These are phyloP conservation scores for Citrullus amarus DNA, from an alignment of 306 rosid species.

Conservation along the genomic window DNA sequence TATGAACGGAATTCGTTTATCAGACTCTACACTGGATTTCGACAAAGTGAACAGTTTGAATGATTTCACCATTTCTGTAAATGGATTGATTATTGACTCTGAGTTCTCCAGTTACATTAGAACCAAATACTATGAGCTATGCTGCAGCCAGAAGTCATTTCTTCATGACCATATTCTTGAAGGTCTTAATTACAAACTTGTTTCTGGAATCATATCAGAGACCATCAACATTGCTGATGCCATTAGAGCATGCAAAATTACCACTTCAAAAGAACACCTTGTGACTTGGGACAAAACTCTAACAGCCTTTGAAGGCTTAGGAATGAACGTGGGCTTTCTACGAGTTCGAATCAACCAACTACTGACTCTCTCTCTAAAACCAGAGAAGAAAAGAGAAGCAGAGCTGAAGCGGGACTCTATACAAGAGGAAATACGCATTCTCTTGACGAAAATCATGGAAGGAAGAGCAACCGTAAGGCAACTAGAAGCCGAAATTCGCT, in stretches of 20 bases:
- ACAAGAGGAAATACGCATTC: slow-evolving; percentile 12
- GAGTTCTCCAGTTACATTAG: slow-evolving; percentile 20
- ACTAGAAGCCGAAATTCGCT: slow-evolving; percentile 21
- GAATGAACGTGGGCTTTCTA: slow-evolving; percentile 45
- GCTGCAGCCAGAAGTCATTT: slow-evolving; percentile 36
- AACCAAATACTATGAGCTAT: slow-evolving; percentile 42
- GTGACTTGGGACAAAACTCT: slow-evolving; percentile 34
- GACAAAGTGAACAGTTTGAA: slow-evolving; percentile 27
- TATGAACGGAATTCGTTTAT: slow-evolving; percentile 17
- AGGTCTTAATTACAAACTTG: slow-evolving; percentile 36
- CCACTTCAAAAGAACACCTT: slow-evolving; percentile 19
- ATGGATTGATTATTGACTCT: slow-evolving; percentile 35
- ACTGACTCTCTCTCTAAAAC: slow-evolving; percentile 13
- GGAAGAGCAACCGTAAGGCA: slow-evolving; percentile 5
- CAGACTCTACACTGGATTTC: slow-evolving; percentile 20
- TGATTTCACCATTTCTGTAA: slow-evolving; percentile 26
- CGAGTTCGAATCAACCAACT: slow-evolving; percentile 28
- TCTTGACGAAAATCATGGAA: slow-evolving; percentile 16
- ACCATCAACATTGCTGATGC: slow-evolving; percentile 43
- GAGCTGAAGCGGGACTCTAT: slow-evolving; percentile 14
- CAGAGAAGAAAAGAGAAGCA: slow-evolving; percentile 16
- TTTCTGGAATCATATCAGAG: slow-evolving; percentile 40
- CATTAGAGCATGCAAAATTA: slow-evolving; percentile 36
- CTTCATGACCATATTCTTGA: slow-evolving; percentile 44
- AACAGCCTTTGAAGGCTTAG: slow-evolving; percentile 30